Base-by-base conservation (phyloP, 768 basidiomycete genomes). In the Podaxis mareebaensis region DNA sequence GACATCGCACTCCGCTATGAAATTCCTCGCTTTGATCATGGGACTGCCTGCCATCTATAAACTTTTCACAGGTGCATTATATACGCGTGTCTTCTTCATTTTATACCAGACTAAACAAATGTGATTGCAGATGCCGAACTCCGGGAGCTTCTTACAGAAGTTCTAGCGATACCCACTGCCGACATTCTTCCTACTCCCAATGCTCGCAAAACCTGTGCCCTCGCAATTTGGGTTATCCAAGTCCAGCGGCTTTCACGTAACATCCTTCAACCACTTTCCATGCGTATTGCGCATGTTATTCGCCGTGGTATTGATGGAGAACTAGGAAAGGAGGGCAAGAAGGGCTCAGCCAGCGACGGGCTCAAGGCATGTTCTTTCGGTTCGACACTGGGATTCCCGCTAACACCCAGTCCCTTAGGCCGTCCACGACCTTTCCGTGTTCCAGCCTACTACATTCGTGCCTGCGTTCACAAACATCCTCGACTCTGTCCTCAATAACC, bases 241-340 rank as follows among this genome's bases (percentile, higher is more conserved):
- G 77, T 76, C 1, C 90, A 91, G 66, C 85, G 89, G 6, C 80
- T 94, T 8, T 88, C 92, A 22, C 74, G 78, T 20, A 74, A 77
- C 0, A 81, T 93, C 22, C 78, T 94, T 13, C 68, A 76, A 10
- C 88, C 88, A 5, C 84, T 89, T 5, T 83, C 81, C 6, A 84
- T 87, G 67, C 82, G 88, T 26, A 91, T 95, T 38, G 82, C 88
- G 1, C 86, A 85, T 62, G 90, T 90, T 2, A 71, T 94, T 20
- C 82, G 85, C 56, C 86, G 92, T 49, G 93, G 89, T 26, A 83
- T 95, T 63, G 89, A 91, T 60, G 93, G 93, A 6, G 89, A 93
- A 65, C 83, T 94, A 13, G 93, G 93, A 4, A 92, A 91, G 71
- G 93, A 95, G 72, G 93, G 93, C 10, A 94, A 94, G 78, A 93